phyloP scores from a whole-genome alignment of 139 green algal species.

The Cymbomonas tetramitiformis region DNA sequence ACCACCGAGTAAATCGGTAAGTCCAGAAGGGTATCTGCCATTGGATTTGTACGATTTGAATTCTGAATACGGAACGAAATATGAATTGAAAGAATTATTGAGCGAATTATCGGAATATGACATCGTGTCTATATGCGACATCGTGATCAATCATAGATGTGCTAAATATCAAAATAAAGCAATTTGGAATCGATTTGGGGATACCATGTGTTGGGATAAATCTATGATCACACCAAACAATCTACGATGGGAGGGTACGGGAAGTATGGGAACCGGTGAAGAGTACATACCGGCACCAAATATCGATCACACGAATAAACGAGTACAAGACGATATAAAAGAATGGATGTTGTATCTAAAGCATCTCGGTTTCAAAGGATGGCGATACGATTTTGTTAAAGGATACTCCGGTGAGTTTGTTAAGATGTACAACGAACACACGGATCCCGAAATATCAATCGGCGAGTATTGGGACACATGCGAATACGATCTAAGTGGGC shows the following conservation, averaged over 20 bases:
- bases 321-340: constrained; percentile 47
- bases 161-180: constrained; percentile 45
- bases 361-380: constrained; percentile 83
- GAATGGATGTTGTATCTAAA: constrained; percentile 73
- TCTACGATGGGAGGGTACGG: constrained; percentile 60
- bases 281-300: constrained; percentile 83
- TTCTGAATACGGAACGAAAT: constrained; percentile 52
- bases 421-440: constrained; percentile 64
- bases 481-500: constrained; percentile 22
- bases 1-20: constrained; percentile 26
- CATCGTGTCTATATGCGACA: constrained; percentile 78
- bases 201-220: constrained; percentile 73
- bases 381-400: constrained; percentile 87
- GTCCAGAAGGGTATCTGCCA: constrained; percentile 51
- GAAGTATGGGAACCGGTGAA: constrained; percentile 57
- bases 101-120: constrained; percentile 38
- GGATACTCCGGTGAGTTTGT: constrained; percentile 40
- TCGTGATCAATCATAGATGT: constrained; percentile 90
- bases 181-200: constrained; percentile 80
- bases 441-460: constrained; percentile 56
- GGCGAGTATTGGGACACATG: constrained; percentile 88
- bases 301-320: constrained; percentile 68
- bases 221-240: constrained; percentile 69
- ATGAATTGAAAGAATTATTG: constrained; percentile 57
- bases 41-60: constrained; percentile 67